Evolutionary conservation across 345 rosid species (phyloP), one percentile per base, ranked within the genome.

Genomic region (Ceriops tagal): DNA sequence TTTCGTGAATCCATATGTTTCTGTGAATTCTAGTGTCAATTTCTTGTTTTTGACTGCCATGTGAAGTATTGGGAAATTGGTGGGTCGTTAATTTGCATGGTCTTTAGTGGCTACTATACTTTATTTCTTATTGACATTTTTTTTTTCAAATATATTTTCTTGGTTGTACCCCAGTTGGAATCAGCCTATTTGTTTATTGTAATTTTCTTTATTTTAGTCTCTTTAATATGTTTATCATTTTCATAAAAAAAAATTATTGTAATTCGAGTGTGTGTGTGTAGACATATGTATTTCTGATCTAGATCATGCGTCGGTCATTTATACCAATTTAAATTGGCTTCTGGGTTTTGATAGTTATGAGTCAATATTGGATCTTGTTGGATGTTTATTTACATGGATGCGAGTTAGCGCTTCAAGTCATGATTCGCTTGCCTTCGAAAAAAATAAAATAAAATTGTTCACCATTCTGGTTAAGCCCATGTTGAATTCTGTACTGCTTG

Each of bases 281-380:
- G 26, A 24, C 26, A 24, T 24, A 1, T 65, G 3, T 72, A 9
- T 47, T 65, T 51, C 11, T 66, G 71, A 60, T 66, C 62, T 67
- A 31, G 56, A 57, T 47, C n/a, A 6, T 72, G 6, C 19, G 47
- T 55, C 39, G 6, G 18, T 1, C 22, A 20, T 28, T 49, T 20
- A 35, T 30, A 66, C 22, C 24, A 10, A 66, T 58, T 58, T 26
- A 72, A 46, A 26, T 59, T 31, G 30, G 7, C 22, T 59, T 9
- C 15, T 21, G 58, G 26, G 53, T 58, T 46, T 58, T 21, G 47
- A 26, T 57, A 18, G 26, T 49, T 13, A 1, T 10, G 49, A 51
- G 39, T 20, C 67, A 18, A 27, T 59, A 26, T n/a, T 60, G 31
- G 66, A 73, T 73, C 71, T 65, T 58, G 65, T 32, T 56, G 28